These are phyloP conservation scores for Monilinia fructicola DNA, from an alignment of 2,329 filamentous ascomycete genomes.

Conservation along the genomic window DNA sequence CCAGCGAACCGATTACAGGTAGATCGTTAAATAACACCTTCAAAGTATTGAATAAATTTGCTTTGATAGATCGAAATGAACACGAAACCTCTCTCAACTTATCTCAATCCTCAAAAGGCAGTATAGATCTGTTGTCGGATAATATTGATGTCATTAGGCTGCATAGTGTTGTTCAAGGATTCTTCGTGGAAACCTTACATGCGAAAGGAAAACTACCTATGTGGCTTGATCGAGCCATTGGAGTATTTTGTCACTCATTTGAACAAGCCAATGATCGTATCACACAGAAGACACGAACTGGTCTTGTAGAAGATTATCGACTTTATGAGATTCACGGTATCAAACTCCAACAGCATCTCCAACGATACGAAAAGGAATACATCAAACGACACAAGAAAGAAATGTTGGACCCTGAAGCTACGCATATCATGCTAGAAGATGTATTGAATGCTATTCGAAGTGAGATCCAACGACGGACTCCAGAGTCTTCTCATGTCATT, in stretches of 20 bases:
- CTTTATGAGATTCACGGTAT: slow-evolving; percentile 53
- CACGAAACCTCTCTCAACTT: slow-evolving; percentile 36
- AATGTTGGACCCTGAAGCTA: slow-evolving; percentile 34
- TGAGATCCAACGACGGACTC: slow-evolving; percentile 48
- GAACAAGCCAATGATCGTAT: slow-evolving; percentile 48
- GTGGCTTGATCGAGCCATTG: slow-evolving; percentile 52
- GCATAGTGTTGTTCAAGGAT: slow-evolving; percentile 54
- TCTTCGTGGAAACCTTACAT: slow-evolving; percentile 50
- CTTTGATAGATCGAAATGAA: slow-evolving; percentile 53
- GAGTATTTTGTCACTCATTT: slow-evolving; percentile 52
- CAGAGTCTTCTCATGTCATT: slow-evolving; percentile 44
- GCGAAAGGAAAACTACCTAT: slow-evolving; percentile 44
- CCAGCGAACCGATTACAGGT: slow-evolving; percentile 41
- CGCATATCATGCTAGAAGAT: slow-evolving; percentile 41
- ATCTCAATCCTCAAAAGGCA: slow-evolving; percentile 40
- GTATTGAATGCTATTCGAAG: slow-evolving; percentile 44
- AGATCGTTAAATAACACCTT: slow-evolving; percentile 48
- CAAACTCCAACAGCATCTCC: slow-evolving; percentile 47
- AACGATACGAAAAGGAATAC: slow-evolving; percentile 42
- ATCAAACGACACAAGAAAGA: slow-evolving; percentile 29
- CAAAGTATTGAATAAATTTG: slow-evolving; percentile 52
- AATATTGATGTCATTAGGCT: slow-evolving; percentile 52
- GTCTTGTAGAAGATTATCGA: slow-evolving; percentile 54
- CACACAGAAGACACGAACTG: slow-evolving; percentile 44
- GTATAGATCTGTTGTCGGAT: slow-evolving; percentile 47